Conservation (phyloP, 192 early-diverging fungal species). For the Entrophospora sp. region DNA sequence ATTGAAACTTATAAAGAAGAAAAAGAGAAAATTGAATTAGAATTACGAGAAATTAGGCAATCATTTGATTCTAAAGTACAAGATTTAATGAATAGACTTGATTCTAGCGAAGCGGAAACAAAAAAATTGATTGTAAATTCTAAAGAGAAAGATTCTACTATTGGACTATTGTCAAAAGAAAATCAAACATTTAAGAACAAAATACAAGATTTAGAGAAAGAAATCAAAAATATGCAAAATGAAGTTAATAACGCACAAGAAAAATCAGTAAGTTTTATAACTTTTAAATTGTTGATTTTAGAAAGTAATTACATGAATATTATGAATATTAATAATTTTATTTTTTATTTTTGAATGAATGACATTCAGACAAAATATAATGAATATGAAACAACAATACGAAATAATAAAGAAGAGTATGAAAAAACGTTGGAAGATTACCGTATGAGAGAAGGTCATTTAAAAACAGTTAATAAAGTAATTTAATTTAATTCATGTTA, state of each 20-base stretch:
- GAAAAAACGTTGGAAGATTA: slow-evolving; percentile 58
- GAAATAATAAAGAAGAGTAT: slow-evolving; percentile 32
- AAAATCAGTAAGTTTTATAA: slow-evolving; percentile 22
- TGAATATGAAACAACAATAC: slow-evolving; percentile 34
- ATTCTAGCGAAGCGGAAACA: slow-evolving; percentile 7
- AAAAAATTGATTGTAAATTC: neutral
- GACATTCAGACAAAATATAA: slow-evolving; percentile 33
- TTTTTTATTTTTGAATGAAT: slow-evolving; percentile 3
- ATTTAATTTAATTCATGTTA: neutral
- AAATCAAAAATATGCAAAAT: slow-evolving; percentile 19
- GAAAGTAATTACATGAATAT: neutral
- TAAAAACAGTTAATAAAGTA: slow-evolving; percentile 70
- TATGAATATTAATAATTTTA: neutral
- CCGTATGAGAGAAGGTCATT: slow-evolving; percentile 54
- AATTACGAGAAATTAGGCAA: slow-evolving; percentile 23
- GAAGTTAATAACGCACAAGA: slow-evolving; percentile 23
- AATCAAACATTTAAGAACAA: slow-evolving; percentile 22
- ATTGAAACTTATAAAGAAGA: slow-evolving; percentile 22
- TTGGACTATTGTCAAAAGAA: slow-evolving; percentile 17
- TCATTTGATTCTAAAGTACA: neutral
- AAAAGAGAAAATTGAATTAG: slow-evolving; percentile 25
- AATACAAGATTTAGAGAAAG: slow-evolving; percentile 20
- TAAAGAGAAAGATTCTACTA: neutral
- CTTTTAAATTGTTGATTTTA: neutral
- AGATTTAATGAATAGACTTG: neutral